Percentiles rank a stretch among this genome's conserved stretches.
Conservation (phyloP, 352 stramenopile species). For the Blastocystis sp. region DNA sequence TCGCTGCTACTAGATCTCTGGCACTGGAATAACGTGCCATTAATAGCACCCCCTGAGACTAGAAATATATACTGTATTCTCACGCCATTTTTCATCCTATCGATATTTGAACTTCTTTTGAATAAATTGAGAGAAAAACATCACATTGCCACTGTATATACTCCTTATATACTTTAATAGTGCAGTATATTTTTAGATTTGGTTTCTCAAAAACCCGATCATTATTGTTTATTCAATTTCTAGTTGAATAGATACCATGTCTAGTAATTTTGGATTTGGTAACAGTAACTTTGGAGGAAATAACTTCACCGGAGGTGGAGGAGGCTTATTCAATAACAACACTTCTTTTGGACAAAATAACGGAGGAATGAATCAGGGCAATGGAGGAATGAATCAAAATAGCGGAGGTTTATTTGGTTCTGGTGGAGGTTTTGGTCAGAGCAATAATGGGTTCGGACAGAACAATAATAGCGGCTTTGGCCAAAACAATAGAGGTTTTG, state of each 20-base stretch:
- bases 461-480: background rate
- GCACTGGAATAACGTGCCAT: too few species aligned
- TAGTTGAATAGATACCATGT: background rate
- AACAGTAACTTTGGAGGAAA: background rate
- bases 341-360: slow-evolving; percentile 6
- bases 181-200: too few species aligned
- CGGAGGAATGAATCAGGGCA: background rate
- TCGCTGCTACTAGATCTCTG: background rate
- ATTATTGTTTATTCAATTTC: background rate
- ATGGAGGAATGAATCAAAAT: background rate
- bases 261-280: background rate
- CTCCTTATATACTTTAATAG: too few species aligned
- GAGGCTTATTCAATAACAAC: background rate
- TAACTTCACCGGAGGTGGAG: background rate
- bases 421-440: background rate
- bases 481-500: background rate
- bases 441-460: background rate
- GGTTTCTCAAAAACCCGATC: background rate
- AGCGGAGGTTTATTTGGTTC: background rate
- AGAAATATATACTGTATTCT: too few species aligned
- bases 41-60: too few species aligned
- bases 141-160: too few species aligned
- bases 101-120: too few species aligned
- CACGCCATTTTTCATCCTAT: too few species aligned
- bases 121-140: too few species aligned